These are phyloP conservation scores for Polytrichum formosum DNA, from an alignment of 225 moss, liverwort and hornwort species.

Conservation along the genomic window DNA sequence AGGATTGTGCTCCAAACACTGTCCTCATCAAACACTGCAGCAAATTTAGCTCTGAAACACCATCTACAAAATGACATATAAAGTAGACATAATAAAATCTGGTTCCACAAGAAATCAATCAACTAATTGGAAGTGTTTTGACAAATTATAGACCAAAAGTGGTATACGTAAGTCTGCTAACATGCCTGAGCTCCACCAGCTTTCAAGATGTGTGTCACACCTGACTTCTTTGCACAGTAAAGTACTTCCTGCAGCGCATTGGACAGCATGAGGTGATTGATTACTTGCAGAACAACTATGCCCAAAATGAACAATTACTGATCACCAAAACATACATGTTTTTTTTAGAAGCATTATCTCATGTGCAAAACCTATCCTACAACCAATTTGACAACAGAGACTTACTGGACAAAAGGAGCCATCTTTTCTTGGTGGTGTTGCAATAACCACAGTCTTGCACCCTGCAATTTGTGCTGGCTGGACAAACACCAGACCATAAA, in stretches of 20 bases:
- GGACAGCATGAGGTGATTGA: neutral
- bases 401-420: conserved; percentile 96
- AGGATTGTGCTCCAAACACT: too few relatives aligned
- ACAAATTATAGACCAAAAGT: too few relatives aligned
- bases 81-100: too few relatives aligned
- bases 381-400: conserved; percentile 4
- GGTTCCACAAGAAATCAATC: too few relatives aligned
- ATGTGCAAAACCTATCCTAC: too few relatives aligned
- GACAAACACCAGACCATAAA: conserved; percentile 1
- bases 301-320: too few relatives aligned
- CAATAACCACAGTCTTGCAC: conserved; percentile 85
- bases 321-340: too few relatives aligned
- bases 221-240: conserved; percentile 89
- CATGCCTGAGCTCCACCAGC: conserved; percentile 98
- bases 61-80: too few relatives aligned
- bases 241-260: conserved; percentile 81
- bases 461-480: conserved; percentile 99
- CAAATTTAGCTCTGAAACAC: too few relatives aligned
- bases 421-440: conserved; percentile 89
- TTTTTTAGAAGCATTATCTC: too few relatives aligned
- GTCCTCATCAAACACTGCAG: too few relatives aligned
- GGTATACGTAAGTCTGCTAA: neutral
- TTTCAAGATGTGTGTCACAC: conserved; percentile 82
- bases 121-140: too few relatives aligned
- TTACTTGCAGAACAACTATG: neutral